A percentile compares a stretch with the other conserved stretches of the same genome.
Conservation (phyloP, 2,329 filamentous ascomycete genomes). For the Dactylonectria estremocensis region DNA sequence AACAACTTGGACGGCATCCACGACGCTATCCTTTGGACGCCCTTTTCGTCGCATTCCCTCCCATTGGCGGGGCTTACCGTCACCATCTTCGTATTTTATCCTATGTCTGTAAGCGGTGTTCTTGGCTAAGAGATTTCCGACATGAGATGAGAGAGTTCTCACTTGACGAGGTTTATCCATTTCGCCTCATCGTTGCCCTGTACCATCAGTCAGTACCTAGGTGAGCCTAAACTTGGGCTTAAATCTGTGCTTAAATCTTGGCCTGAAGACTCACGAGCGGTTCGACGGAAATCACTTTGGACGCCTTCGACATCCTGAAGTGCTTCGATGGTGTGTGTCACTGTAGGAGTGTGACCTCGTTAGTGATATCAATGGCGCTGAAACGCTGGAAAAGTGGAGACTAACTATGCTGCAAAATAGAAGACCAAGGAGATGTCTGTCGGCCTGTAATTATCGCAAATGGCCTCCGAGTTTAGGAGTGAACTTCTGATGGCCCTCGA, state of each 20-base stretch:
- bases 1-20: constrained; percentile 82
- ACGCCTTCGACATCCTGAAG: constrained; percentile 8
- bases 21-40: constrained; percentile 71
- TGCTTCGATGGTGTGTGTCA: neutral
- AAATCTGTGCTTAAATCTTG: too few species aligned
- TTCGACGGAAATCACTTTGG: constrained; percentile 27
- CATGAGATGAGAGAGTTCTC: neutral
- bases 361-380: too few species aligned
- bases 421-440: neutral
- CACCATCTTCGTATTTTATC: constrained; percentile 76
- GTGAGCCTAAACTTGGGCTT: neutral
- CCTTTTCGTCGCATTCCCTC: constrained; percentile 81
- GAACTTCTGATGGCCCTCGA: neutral
- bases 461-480: neutral
- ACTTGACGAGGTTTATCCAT: constrained; percentile 31
- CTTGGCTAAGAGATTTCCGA: constrained; percentile 4
- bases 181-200: constrained; percentile 22
- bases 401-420: neutral
- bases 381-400: neutral
- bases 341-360: neutral
- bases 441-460: neutral
- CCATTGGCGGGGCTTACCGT: constrained; percentile 74
- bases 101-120: constrained; percentile 51
- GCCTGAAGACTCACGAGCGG: constrained; percentile 2
- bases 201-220: neutral